These are phyloP conservation scores for Neurospora sp. DNA, from an alignment of 495 filamentous ascomycete genomes.

Conservation along the genomic window DNA sequence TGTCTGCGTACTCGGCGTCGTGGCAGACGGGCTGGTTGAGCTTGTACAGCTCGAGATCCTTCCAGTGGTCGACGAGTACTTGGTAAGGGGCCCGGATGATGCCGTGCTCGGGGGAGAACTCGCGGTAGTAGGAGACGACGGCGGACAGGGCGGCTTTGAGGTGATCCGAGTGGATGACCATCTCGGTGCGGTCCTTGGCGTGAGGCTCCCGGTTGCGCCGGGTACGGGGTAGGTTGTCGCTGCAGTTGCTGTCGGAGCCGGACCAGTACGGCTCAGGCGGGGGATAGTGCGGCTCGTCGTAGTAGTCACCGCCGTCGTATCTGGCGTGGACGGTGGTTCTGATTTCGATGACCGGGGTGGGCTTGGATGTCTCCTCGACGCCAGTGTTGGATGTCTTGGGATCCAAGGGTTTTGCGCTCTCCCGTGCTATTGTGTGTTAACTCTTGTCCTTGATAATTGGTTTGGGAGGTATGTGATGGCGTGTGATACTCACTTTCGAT, in stretches of 20 bases:
- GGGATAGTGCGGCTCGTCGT: not conserved
- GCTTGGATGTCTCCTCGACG: not conserved
- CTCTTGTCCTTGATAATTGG: not conserved
- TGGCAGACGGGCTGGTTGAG: constrained; percentile 22
- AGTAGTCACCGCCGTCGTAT: not conserved
- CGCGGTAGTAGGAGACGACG: constrained; percentile 30
- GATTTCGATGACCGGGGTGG: not conserved
- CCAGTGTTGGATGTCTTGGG: not conserved
- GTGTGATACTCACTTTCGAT: constrained; percentile 16
- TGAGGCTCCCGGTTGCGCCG: constrained; percentile 1
- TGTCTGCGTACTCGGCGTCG: constrained; percentile 21
- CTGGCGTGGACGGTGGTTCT: not conserved
- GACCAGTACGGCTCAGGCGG: not conserved
- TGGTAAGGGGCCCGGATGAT: constrained; percentile 25
- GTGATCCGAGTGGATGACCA: constrained; percentile 30
- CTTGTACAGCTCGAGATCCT: constrained; percentile 24
- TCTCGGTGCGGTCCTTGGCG: constrained; percentile 16
- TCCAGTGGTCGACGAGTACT: constrained; percentile 26
- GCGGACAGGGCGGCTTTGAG: constrained; percentile 29
- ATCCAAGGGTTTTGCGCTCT: constrained; percentile 22
- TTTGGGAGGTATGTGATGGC: not conserved
- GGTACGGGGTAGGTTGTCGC: not conserved
- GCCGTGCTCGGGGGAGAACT: constrained; percentile 28
- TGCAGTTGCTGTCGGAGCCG: not conserved
- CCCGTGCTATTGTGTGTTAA: constrained; percentile 11